These are phyloP conservation scores for Cyberlindnera japonica DNA, from an alignment of 805 yeast species.

Conservation along the genomic window DNA sequence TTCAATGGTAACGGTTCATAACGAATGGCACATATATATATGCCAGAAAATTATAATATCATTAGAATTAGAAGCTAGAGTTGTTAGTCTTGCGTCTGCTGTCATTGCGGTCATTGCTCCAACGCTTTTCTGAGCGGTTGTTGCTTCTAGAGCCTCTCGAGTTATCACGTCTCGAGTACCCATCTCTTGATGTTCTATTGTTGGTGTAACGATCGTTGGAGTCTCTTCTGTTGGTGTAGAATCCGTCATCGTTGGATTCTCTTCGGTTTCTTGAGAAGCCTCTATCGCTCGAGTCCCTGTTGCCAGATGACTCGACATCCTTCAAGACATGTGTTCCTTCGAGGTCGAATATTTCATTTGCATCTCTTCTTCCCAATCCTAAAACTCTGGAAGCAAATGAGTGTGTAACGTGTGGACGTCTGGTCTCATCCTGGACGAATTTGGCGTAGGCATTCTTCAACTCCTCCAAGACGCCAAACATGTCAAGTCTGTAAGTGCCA, in stretches of 20 bases:
- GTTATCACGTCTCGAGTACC: not conserved
- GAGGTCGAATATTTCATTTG: conserved; percentile 21
- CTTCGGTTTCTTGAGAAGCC: conserved; percentile 3
- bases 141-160: not conserved
- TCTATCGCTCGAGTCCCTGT: not conserved
- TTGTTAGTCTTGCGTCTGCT: too few relatives aligned
- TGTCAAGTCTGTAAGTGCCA: conserved; percentile 31
- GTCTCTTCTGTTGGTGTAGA: conserved; percentile 2
- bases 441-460: conserved; percentile 28
- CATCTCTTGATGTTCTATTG: not conserved
- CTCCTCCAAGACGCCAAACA: conserved; percentile 32
- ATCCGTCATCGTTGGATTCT: not conserved
- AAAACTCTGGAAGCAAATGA: conserved; percentile 23
- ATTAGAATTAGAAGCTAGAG: too few relatives aligned
- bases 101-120: conserved; percentile 1
- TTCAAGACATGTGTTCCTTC: conserved; percentile 3
- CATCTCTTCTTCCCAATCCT: conserved; percentile 21
- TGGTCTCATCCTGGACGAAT: conserved; percentile 20
- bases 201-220: conserved; percentile 1
- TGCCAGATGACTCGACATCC: not conserved
- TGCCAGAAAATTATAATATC: too few relatives aligned
- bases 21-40: too few relatives aligned
- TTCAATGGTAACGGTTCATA: too few relatives aligned
- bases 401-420: conserved; percentile 21
- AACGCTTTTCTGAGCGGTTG: conserved; percentile 1